These are phyloP conservation scores for Fagopyrum esculentum DNA, from an alignment of 148 eudicot species.

Conservation along the genomic window DNA sequence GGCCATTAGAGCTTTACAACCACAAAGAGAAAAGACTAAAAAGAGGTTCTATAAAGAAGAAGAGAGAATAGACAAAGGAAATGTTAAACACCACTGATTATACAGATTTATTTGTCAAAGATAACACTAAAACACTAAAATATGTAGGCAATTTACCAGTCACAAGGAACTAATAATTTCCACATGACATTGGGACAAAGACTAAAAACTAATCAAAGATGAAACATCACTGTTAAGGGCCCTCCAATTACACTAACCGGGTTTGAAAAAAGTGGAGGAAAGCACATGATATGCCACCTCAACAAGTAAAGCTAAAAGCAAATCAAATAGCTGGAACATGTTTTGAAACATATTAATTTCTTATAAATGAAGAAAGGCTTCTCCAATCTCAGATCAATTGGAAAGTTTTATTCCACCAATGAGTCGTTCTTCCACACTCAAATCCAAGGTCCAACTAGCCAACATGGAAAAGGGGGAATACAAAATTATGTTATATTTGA, in stretches of 20 bases:
- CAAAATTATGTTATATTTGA: background rate
- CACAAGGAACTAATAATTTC: background rate
- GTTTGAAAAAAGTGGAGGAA: background rate
- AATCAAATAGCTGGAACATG: background rate
- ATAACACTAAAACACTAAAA: background rate
- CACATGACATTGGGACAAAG: background rate
- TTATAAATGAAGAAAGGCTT: background rate
- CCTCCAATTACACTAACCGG: background rate
- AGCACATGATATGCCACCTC: background rate
- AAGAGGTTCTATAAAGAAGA: background rate
- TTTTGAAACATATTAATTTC: background rate
- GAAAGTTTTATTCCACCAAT: background rate
- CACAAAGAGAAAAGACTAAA: conserved; percentile 1
- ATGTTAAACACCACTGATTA: background rate
- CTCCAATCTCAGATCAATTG: background rate
- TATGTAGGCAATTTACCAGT: background rate
- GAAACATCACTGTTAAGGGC: background rate
- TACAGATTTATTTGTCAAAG: background rate
- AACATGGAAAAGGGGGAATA: background rate
- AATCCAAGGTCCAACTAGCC: background rate
- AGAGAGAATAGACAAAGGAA: background rate
- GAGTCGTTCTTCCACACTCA: background rate
- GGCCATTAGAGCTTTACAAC: background rate
- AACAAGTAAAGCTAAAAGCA: background rate
- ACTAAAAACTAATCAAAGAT: background rate